Evolutionary conservation across 768 basidiomycete species (phyloP).

Genomic region (Psilocybe sp.): DNA sequence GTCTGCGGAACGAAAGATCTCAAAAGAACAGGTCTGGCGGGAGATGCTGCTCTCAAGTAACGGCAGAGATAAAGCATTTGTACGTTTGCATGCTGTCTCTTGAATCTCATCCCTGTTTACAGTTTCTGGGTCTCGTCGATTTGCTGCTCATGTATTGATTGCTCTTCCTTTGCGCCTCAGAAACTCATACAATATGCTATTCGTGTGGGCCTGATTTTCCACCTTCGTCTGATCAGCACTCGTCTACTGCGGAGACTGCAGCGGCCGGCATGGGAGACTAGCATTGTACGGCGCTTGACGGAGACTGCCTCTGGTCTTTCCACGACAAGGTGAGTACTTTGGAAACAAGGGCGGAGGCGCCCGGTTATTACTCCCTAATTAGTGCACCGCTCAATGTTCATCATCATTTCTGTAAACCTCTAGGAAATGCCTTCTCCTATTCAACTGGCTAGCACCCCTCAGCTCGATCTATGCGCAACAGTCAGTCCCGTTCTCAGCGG

Average conservation of each 20-base stretch:
- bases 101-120: background rate
- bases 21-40: conserved; percentile 71
- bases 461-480: conserved; percentile 71
- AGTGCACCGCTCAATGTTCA: no score
- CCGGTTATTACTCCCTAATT: no score
- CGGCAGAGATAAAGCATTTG: conserved; percentile 84
- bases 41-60: conserved; percentile 76
- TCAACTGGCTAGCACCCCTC: conserved; percentile 82
- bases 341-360: no score
- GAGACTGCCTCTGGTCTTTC: conserved; percentile 69
- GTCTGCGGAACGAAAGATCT: conserved; percentile 44
- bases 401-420: conserved; percentile 3
- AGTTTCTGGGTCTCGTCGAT: background rate
- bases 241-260: conserved; percentile 44
- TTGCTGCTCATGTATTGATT: background rate
- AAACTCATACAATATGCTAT: conserved; percentile 88
- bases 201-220: conserved; percentile 70
- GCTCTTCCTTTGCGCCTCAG: conserved; percentile 29
- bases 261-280: conserved; percentile 52
- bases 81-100: conserved; percentile 34
- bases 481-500: conserved; percentile 56
- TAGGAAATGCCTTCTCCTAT: conserved; percentile 78
- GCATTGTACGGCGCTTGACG: conserved; percentile 56
- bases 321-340: conserved; percentile 64
- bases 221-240: conserved; percentile 46